Conservation (phyloP, 2,329 filamentous ascomycete species). For the Colletotrichum lini region DNA sequence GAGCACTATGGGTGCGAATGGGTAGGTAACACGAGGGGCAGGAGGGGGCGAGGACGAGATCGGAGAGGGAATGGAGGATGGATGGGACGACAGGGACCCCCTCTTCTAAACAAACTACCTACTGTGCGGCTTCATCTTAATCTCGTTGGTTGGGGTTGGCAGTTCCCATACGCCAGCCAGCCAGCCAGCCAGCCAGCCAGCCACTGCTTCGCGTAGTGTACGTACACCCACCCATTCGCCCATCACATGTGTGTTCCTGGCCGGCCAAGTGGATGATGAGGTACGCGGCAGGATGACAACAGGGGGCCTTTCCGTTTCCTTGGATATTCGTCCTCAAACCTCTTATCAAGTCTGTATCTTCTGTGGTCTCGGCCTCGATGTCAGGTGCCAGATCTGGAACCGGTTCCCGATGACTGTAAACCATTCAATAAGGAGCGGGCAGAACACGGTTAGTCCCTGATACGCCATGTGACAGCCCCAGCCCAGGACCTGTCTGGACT, state of each 20-base stretch:
- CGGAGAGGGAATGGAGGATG: constrained; percentile 4
- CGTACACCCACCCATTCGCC: not conserved
- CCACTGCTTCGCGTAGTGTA: not conserved
- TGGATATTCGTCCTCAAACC: not conserved
- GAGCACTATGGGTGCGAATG: not conserved
- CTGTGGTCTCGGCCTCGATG: constrained; percentile 21
- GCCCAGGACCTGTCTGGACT: constrained; percentile 9
- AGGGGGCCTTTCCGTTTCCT: not conserved
- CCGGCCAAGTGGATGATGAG: not conserved
- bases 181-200: not conserved
- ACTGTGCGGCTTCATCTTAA: not conserved
- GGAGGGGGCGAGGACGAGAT: not conserved
- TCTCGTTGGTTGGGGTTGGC: not conserved
- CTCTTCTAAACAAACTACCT: not conserved
- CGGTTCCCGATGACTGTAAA: constrained; percentile 21
- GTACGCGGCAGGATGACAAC: not conserved
- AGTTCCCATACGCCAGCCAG: not conserved
- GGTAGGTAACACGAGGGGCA: not conserved
- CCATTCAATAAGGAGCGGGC: constrained; percentile 15
- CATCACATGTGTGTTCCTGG: not conserved
- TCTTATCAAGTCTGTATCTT: not conserved
- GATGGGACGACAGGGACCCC: constrained; percentile 34
- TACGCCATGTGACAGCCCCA: constrained; percentile 36
- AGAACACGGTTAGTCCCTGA: constrained; percentile 30
- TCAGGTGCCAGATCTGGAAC: constrained; percentile 34